Evolutionary conservation across 106 monocot genomes (phyloP).

Genomic region (Apostasia shenzhenica): DNA sequence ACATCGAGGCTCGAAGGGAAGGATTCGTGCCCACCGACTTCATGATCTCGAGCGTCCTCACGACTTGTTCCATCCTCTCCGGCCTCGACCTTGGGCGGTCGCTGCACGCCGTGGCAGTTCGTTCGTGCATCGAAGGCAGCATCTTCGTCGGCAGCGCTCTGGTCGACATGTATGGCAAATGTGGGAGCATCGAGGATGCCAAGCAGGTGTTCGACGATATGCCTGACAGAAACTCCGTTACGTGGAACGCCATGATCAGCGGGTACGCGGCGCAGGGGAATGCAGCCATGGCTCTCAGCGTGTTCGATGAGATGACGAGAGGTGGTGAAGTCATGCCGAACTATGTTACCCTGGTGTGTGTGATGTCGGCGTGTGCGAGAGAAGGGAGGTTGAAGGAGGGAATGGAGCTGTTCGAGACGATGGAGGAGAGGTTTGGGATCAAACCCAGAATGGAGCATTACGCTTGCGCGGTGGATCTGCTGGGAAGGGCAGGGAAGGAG

Average conservation of each 20-base stretch:
- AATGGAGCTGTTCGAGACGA: conserved; percentile 52
- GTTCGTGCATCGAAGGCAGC: conserved; percentile 47
- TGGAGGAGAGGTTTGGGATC: conserved; percentile 65
- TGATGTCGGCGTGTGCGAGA: conserved; percentile 66
- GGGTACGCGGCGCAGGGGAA: conserved; percentile 58
- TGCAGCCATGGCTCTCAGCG: conserved; percentile 33
- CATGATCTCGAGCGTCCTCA: conserved; percentile 71
- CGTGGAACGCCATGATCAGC: conserved; percentile 82
- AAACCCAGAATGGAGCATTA: conserved; percentile 67
- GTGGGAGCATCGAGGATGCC: conserved; percentile 64
- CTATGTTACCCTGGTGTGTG: conserved; percentile 63
- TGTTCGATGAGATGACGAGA: conserved; percentile 50
- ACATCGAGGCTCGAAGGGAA: conserved; percentile 38
- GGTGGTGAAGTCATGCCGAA: conserved; percentile 42
- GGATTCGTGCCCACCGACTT: conserved; percentile 63
- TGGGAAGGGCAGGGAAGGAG: conserved; percentile 79
- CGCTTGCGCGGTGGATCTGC: conserved; percentile 81
- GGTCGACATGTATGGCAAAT: conserved; percentile 91
- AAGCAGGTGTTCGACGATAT: conserved; percentile 38
- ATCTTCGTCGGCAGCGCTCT: conserved; percentile 70
- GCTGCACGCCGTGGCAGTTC: conserved; percentile 50
- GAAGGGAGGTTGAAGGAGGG: conserved; percentile 58
- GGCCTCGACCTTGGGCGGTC: conserved; percentile 74
- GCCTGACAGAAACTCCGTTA: conserved; percentile 42
- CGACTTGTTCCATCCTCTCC: conserved; percentile 52